Evolutionary conservation across 2,329 filamentous ascomycete genomes (phyloP), one percentile per base, ranked within the genome.

Genomic region (Ophiostoma piceae): DNA sequence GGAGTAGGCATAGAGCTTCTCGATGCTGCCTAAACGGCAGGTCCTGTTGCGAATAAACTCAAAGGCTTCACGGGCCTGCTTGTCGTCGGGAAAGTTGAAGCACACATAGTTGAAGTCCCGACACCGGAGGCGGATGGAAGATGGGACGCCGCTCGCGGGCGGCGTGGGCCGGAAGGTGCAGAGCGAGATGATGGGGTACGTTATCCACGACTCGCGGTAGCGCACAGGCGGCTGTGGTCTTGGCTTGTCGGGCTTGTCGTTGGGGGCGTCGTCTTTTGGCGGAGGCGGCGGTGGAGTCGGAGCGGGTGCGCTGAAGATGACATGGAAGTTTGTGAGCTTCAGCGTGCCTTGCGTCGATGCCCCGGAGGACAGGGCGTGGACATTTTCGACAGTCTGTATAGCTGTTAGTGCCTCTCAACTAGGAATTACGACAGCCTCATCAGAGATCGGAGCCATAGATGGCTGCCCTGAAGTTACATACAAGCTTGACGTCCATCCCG

Each of bases 71-170:
- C 91, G 88, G 9, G 92, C 94, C 73, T 88, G 84, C 69, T 84
- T 84, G 75, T 94, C 90, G 70, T 90, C 87, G 26, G 82, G 77
- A 77, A 99, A 96, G 79, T 94, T 93, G 80, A 99, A 94, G 72
- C 92, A 94, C 72, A 97, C 88, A 79, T 94, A 97, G 67, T 88
- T 94, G 78, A 99, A 98, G 82, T 99, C 95, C 71, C 94, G 91
- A 77, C 94, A 93, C 68, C 93, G 89, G 5, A 99, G 82, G 68
- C 94, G 90, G 76, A 99, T 92, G 2, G 92, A 91, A 6, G 94
- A 92, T 41, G 88, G 85, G 72, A 92, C 86, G 67, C 88, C 86
- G 71, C 90, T 90, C 14, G 84, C 83, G 7, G 87, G 84, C 22
- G 91, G 89, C 66, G 89, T 88, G 37, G 92, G 90, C 71, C 92